Evolutionary conservation across 345 rosid genomes (phyloP), one percentile per base, ranked within the genome.

Genomic region (Bruguiera sexangula): DNA sequence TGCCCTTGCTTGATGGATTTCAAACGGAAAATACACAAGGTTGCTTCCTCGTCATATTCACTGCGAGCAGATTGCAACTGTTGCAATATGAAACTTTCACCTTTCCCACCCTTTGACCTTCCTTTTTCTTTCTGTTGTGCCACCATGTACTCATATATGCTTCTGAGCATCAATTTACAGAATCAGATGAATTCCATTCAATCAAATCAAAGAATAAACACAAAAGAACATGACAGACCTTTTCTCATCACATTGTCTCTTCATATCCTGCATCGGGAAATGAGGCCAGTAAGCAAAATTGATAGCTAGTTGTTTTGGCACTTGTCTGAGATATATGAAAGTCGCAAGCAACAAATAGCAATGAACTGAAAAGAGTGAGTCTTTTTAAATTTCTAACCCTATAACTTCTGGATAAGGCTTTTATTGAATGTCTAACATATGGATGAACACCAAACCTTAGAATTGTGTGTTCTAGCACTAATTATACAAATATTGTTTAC

Each of bases 1-100:
- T 90, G 98, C 62, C 97, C 97, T 83, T 88, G 94, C 74, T 96
- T 92, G 73, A 96, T 85, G 22, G 99, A 96, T 79, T 92, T 96
- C 79, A 92, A 63, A 52, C 99, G 86, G 61, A 96, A 96, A 66
- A 85, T 87, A 67, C 92, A 96, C 62, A 89, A 79, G 60, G 87
- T 90, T 60, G 99, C 98, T 72, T 86, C 93, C 57, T 96, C 97
- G 54, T 85, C 80, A 72, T 81, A 96, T 75, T 89, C 96, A 53
- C 80, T 87, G 27, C 77, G 89, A 69, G 96, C 99, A 37, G 89
- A 73, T 85, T 69, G 93, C 78, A 92, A 74, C 66, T 90, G 86
- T 65, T 81, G 86, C 77, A 74, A 60, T 57, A 85, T 71, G 74
- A 77, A 53, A 73, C 68, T 78, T 59, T 88, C 96, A 63, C 88